phyloP scores from a whole-genome alignment of 768 basidiomycete species.

The Lactarius psammicola region DNA sequence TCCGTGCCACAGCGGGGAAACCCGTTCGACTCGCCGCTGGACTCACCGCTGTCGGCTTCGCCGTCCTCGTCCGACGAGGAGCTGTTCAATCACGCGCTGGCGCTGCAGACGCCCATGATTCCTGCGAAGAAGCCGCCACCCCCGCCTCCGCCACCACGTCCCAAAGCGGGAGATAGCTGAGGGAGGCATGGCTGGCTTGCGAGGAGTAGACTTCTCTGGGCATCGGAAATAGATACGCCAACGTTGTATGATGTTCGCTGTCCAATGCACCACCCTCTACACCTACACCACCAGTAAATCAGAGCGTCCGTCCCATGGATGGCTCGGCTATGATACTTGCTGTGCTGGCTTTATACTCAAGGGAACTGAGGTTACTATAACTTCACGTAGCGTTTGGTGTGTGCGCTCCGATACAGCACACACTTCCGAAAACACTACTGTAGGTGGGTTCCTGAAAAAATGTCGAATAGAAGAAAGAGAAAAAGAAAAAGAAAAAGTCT shows the following conservation, averaged over 20 bases:
- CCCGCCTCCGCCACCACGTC: slow-evolving; percentile 32
- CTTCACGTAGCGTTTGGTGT: no score
- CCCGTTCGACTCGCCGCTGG: slow-evolving; percentile 70
- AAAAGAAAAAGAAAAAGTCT: no score
- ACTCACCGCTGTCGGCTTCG: slow-evolving; percentile 68
- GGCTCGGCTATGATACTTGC: no score
- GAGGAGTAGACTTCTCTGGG: neutral
- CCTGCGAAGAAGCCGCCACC: slow-evolving; percentile 38
- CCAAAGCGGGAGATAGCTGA: slow-evolving; percentile 19
- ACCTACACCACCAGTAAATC: neutral
- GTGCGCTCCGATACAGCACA: no score
- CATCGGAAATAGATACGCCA: neutral
- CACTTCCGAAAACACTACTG: no score
- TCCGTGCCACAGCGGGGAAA: slow-evolving; percentile 41
- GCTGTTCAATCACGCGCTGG: slow-evolving; percentile 65
- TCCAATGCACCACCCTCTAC: neutral
- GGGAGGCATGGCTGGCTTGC: neutral
- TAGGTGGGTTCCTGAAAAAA: no score
- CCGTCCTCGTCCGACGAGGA: slow-evolving; percentile 86
- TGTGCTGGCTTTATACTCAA: no score
- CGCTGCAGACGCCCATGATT: slow-evolving; percentile 65
- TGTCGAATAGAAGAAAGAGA: no score
- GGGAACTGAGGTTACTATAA: no score
- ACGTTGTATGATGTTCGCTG: neutral
- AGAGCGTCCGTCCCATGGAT: no score